These are phyloP conservation scores for Acorus gramineus DNA, from an alignment of 106 monocot species.

Conservation along the genomic window DNA sequence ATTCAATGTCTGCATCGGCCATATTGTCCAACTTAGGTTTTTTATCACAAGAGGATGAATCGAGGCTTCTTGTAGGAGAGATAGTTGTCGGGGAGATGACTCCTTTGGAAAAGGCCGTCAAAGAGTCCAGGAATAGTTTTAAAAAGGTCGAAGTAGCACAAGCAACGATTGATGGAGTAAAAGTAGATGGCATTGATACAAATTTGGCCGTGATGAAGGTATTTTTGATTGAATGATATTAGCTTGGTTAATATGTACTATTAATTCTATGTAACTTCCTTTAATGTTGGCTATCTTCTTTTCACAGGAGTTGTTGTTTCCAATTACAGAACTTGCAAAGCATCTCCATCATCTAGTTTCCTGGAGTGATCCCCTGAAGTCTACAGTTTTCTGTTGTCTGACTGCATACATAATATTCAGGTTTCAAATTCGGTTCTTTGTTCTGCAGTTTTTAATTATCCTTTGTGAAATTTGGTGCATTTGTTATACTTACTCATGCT, in stretches of 20 bases:
- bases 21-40: slow-evolving; percentile 70
- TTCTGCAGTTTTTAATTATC: background rate
- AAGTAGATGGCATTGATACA: slow-evolving; percentile 86
- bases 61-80: slow-evolving; percentile 77
- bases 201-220: slow-evolving; percentile 98
- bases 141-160: slow-evolving; percentile 75
- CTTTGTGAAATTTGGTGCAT: background rate
- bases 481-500: too few species aligned
- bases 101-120: slow-evolving; percentile 58
- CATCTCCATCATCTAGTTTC: slow-evolving; percentile 31
- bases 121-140: slow-evolving; percentile 49
- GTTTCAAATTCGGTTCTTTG: slow-evolving; percentile 18
- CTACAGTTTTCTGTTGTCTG: slow-evolving; percentile 50
- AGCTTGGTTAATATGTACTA: background rate
- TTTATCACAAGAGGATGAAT: slow-evolving; percentile 24
- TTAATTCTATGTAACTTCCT: slow-evolving; percentile 1
- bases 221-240: slow-evolving; percentile 1
- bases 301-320: slow-evolving; percentile 68
- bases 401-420: slow-evolving; percentile 65
- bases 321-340: slow-evolving; percentile 57
- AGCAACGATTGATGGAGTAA: slow-evolving; percentile 77
- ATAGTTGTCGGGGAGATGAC: slow-evolving; percentile 74
- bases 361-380: slow-evolving; percentile 85
- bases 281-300: slow-evolving; percentile 1
- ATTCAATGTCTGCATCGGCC: slow-evolving; percentile 53